Evolutionary conservation across 345 rosid genomes (phyloP), one percentile per base, ranked within the genome.

Genomic region (Conringia planisiliqua): DNA sequence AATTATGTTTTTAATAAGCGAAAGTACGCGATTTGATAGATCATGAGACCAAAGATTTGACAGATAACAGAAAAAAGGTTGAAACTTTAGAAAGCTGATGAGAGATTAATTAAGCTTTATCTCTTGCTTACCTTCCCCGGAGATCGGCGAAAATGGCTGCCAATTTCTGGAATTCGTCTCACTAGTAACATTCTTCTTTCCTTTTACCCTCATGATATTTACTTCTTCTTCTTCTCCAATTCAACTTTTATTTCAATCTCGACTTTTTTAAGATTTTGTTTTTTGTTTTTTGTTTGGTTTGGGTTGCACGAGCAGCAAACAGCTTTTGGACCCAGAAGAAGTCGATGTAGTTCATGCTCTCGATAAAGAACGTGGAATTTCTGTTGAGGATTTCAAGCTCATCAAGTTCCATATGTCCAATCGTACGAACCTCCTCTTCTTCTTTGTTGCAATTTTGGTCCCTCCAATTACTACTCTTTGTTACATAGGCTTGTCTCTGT

Each of bases 151-250:
- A 2, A 22, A 90, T 93, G 97, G 93, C 97, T 18, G 90, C 98
- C 47, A 93, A 90, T 85, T 93, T 93, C 86, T 93, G 96, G 97
- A 83, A 87, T 65, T 90, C 98, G 5, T 85, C 97, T 62, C 97
- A 90, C 79, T 80, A 50, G 98, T 90, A 78, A 82, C 68, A 61
- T 29, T 40, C 30, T 27, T 47, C 4, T 2, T 33, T 0, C 40
- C 13, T 40, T 26, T 16, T 17, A 13, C 2, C 2, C 42, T 9
- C 43, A 14, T 57, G 2, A 30, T 54, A 40, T 33, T 52, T 16
- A 33, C 18, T 35, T 10, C 22, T 50, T 16, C 60, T 44, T 44
- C 24, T 32, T 0, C 59, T 7, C 10, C 6, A 47, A 7, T 3
- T 17, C 42, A 48, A 16, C 64, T 61, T 56, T 38, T 4, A 12